Evolutionary conservation across 768 basidiomycete genomes (phyloP), one percentile per base, ranked within the genome.

Genomic region (Amanita brunnescens): DNA sequence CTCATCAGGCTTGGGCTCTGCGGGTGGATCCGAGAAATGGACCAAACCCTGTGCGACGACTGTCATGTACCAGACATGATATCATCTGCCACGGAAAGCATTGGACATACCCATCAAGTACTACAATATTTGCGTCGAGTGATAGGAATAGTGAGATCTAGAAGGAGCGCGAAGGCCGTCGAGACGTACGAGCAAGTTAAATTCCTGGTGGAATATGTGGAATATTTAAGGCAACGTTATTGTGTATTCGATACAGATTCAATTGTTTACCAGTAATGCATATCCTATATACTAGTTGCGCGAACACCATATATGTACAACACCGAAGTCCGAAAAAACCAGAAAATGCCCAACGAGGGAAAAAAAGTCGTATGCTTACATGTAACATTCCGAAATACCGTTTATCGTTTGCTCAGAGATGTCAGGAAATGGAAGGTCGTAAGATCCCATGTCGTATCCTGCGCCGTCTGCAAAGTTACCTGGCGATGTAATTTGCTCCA

Each of bases 151-250:
- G 79, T 93, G 6, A 69, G 94, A 44, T 69, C 77, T 55, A 70
- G 92, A 55, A 70, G 94, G 54, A 92, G 91, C 58, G 66, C 84
- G 51, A 97, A 98, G 64, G 92, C 93, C 1, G 79, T 98, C 35
- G 95, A 98, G 64, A 95, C 91, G 2, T 84, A 87, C 62, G 91
- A 96, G 62, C 94, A 98, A 66, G 95, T 95, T 13, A 70, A 74
- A 56, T 92, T 93, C 60, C 66, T 93, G 44, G 79, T 84, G 0
- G 84, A 89, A 26, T 93, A 80, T 63, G 79, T 90, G 3, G 78
- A 83, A 34, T 81, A 76, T 66, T 61, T 89, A 52, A 62, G 71
- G 38, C 48, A 40, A 13, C n/a, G 34, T 18, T 10, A 30, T 5
- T 46, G 34, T 16, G 2, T 18, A 20, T 6, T 10, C 16, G 6